Base-by-base conservation (phyloP, 371 early-diverging fungal genomes). In the Mucor velutinosus region DNA sequence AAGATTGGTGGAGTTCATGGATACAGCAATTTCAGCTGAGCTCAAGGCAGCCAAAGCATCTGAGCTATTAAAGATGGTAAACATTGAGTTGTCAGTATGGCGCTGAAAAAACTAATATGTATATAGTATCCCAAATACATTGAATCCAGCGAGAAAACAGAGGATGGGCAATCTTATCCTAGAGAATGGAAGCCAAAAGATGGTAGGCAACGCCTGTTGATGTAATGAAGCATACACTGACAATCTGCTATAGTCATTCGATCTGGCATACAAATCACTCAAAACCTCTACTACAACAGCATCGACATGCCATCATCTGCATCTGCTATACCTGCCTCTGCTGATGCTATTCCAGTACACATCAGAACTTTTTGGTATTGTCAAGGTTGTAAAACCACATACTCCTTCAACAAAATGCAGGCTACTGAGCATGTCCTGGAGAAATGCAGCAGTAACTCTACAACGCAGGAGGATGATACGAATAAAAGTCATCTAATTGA, bases 61-160 rank as follows among this genome's bases (percentile, higher is more conserved):
- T 10, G 80, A 84, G 59, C 53, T 84, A 7, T 65, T 84, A 41
- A 78, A 76, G 21, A 81, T 84, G 81, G 83, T 79, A 73, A 63
- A 37, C 37, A 37, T 14, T 8, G 11, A 37, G 14, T 37, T 37
- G 1, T 37, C 10, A 4, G 10, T 35, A 37, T 10, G 35, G 1
- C 8, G 8, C 10, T 8, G 8, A 37, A 37, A 14, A 1, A 37
- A 14, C 37, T 37, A 14, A 37, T 12, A 4, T 37, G 2, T 19
- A 39, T 51, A 23, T 60, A 83, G 80, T 83, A 76, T 61, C 69
- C 83, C n/a, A 76, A 79, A 62, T 76, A 73, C 41, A 75, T 70
- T 33, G 45, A 39, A 12, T 56, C 58, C 29, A 51, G 51, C 32
- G 60, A 63, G 4, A 65, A 73, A 7, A 60, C 57, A 10, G 65